Percentiles rank a stretch among this genome's conserved stretches.
These are phyloP conservation scores for Phycomyces nitens DNA, from an alignment of 192 early-diverging fungal genomes.

Conservation along the genomic window DNA sequence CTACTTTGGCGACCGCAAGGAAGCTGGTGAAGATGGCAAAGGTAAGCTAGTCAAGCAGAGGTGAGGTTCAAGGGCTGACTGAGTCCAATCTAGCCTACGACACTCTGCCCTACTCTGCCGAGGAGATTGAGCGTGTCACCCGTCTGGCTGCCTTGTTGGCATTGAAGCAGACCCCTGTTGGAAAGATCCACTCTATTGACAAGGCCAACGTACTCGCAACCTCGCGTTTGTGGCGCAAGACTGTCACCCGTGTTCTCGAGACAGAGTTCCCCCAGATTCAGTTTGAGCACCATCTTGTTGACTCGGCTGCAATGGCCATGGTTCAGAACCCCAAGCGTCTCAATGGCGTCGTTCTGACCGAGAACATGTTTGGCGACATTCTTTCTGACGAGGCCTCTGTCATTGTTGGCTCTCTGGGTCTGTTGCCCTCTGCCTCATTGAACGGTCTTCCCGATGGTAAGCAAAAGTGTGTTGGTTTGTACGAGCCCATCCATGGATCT, in stretches of 20 bases:
- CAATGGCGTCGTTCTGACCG: slow-evolving; percentile 95
- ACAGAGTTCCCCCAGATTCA: slow-evolving; percentile 87
- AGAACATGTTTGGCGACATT: slow-evolving; percentile 99
- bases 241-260: slow-evolving; percentile 83
- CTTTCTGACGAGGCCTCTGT: slow-evolving; percentile 93
- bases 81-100: slow-evolving; percentile 67
- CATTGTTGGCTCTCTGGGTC: slow-evolving; percentile 90
- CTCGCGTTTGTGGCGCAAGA: slow-evolving; percentile 94
- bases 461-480: slow-evolving; percentile 76
- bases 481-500: slow-evolving; percentile 99
- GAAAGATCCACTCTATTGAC: slow-evolving; percentile 94
- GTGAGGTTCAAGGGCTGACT: not conserved
- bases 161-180: slow-evolving; percentile 70
- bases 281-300: slow-evolving; percentile 91
- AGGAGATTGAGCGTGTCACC: slow-evolving; percentile 92
- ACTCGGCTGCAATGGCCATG: slow-evolving; percentile 97
- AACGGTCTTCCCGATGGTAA: slow-evolving; percentile 79
- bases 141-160: slow-evolving; percentile 88
- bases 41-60: slow-evolving; percentile 37
- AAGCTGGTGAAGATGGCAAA: slow-evolving; percentile 77
- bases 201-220: slow-evolving; percentile 98
- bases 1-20: slow-evolving; percentile 93
- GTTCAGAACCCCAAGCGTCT: slow-evolving; percentile 84
- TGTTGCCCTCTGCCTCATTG: slow-evolving; percentile 90
- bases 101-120: slow-evolving; percentile 89